Evolutionary conservation across 148 eudicot species (phyloP), one percentile per base, ranked within the genome.

Genomic region (Nyssa sinensis): DNA sequence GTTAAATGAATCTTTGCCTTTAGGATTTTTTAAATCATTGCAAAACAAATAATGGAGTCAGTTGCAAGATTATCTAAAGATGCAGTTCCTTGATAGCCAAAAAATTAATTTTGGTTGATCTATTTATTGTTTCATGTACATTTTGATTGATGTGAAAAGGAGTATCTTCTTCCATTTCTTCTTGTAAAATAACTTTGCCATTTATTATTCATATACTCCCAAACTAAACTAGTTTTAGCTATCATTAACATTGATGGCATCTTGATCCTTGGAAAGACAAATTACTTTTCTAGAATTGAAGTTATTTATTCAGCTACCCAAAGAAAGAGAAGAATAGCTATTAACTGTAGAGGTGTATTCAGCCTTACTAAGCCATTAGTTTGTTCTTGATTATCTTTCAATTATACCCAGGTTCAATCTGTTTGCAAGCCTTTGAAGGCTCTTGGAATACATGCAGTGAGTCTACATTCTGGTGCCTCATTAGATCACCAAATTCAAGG

Each of bases 401-500:
- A 44, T 16, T 62, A 5, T 67, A 59, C 58, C 59, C 84, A 95
- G 98, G 94, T 95, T 47, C 90, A 97, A 29, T 71, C 86, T 58
- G 83, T 88, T 24, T 92, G 90, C 94, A 95, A 90, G 83, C 88
- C 94, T 70, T 72, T 95, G 69, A 92, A 95, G 84, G 74, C 79
- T 64, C 66, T 74, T 67, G 96, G 99, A 66, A 75, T 95, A 74
- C 97, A 92, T 80, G 81, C 96, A 27, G 97, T 92, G 78, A 90
- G 92, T 74, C 76, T 95, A 69, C 99, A 95, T 86, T 76, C 93
- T 58, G 97, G 94, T 75, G 87, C 96, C 58, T 66, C 96, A 27
- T 57, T 95, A 58, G 93, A 91, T 69, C 96, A 92, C 65, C 99
- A 95, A 87, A 80, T 88, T 77, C 67, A 71, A 30, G 97, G 99